A percentile compares a stretch with the other conserved stretches of the same genome.
Evolutionary conservation across 345 rosid species (phyloP).

Genomic region (Salix brachista): DNA sequence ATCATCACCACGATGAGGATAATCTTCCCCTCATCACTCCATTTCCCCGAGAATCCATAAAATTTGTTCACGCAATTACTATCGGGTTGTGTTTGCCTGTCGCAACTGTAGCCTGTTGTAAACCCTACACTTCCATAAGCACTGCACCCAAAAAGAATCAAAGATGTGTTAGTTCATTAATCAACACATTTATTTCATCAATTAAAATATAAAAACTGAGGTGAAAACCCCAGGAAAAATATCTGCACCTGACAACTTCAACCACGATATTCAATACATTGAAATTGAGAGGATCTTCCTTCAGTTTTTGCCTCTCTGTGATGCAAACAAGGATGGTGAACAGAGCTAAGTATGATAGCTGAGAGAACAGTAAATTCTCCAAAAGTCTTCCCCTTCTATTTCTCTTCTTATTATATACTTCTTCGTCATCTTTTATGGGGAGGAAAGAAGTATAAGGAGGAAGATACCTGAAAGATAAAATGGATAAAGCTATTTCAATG

Average conservation of each 20-base stretch:
- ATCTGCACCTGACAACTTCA: conserved; percentile 4
- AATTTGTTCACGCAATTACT: conserved; percentile 21
- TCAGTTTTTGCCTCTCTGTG: conserved; percentile 5
- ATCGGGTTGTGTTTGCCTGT: conserved; percentile 17
- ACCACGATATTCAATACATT: not conserved
- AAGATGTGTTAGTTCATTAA: not conserved
- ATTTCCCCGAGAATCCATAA: conserved; percentile 37
- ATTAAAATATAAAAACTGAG: not conserved
- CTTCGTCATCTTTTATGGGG: not conserved
- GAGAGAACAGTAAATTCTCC: conserved; percentile 2
- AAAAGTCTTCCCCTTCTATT: not conserved
- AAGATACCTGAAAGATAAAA: conserved; percentile 43
- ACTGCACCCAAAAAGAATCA: conserved; percentile 9
- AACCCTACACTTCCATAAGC: conserved; percentile 48
- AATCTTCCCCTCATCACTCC: conserved; percentile 40
- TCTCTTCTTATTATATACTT: not conserved
- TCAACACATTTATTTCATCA: not conserved
- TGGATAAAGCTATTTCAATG: not conserved
- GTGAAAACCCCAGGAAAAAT: not conserved
- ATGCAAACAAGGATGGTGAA: conserved; percentile 5
- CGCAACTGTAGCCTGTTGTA: conserved; percentile 37
- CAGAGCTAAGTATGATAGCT: not conserved
- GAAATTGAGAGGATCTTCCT: conserved; percentile 16
- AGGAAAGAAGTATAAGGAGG: conserved; percentile 49
- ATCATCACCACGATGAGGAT: conserved; percentile 36